Evolutionary conservation across 108 stramenopile genomes (phyloP), one percentile per base, ranked within the genome.

Genomic region (Nitzschia sp.): DNA sequence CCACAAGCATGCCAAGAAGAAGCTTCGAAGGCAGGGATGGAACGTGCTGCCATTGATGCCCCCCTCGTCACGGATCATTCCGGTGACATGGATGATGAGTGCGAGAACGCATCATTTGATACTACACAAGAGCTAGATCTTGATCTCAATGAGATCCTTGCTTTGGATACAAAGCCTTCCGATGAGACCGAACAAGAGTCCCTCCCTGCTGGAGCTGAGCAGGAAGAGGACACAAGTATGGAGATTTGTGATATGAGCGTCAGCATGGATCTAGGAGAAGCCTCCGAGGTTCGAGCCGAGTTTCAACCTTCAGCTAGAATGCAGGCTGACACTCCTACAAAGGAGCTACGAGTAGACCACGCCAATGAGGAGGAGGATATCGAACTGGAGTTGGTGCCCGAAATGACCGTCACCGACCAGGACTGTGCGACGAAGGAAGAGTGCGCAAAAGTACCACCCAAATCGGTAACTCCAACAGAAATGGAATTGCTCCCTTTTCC

Each of bases 201-300:
- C 3, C 26, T 36, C 1, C 29, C 21, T 45, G 22, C 60, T 36
- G 29, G 28, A 52, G 50, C 50, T 15, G 21, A 27, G 41, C 22
- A 33, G 46, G 58, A 19, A 27, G 31, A 48, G 26, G 47, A 64
- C 23, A 57, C 30, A 31, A 36, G 54, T 6, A 63, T 63, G 61
- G 63, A 66, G 1, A 35, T 73, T 5, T 72, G 71, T 30, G 63
- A 72, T 22, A 46, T 60, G 31, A 72, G 71, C 27, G 36, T 32
- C 21, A 72, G 71, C 30, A 46, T 72, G 62, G 71, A 72, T 57
- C 23, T 55, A 17, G 71, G 63, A 19, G 71, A 72, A 22, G 9
- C 31, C 30, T 41, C 38, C 13, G 31, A 58, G 1, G 9, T 58
- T 2, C 57, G 28, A 1, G 15, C 11, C 21, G 57, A 58, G 29